Conservation (phyloP, 164 flowering plant genomes). For the Aristolochia contorta region DNA sequence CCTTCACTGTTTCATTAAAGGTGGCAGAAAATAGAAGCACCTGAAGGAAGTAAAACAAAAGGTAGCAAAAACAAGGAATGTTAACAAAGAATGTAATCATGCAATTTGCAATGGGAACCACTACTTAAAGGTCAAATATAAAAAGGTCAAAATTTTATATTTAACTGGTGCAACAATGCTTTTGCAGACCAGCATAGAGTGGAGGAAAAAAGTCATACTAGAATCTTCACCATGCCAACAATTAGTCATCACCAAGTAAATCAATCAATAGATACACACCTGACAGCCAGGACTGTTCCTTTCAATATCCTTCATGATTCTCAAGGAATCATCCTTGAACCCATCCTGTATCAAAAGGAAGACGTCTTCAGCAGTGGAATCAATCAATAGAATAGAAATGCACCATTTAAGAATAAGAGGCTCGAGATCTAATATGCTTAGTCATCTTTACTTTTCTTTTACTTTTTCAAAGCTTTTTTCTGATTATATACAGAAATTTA, state of each 20-base stretch:
- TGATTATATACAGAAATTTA: no score
- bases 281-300: conserved; percentile 45
- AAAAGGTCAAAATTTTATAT: no score
- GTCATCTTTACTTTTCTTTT: no score
- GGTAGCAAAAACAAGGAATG: background rate
- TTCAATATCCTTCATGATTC: conserved; percentile 71
- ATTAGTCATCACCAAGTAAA: background rate
- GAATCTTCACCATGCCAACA: background rate
- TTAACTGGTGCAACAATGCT: no score
- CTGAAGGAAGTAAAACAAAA: conserved; percentile 23
- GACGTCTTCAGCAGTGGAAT: background rate
- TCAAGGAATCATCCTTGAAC: conserved; percentile 80
- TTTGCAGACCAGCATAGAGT: no score
- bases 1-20: conserved; percentile 68
- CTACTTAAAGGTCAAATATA: no score
- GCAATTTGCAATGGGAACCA: background rate
- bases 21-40: conserved; percentile 95
- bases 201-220: no score
- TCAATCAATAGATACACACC: conserved; percentile 35
- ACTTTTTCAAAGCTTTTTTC: no score
- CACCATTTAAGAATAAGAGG: background rate
- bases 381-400: background rate
- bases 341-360: conserved; percentile 53
- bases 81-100: background rate
- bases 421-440: no score